Evolutionary conservation across 202 grass and related monocot genomes (phyloP), one percentile per base, ranked within the genome.

Genomic region (Setaria italica): DNA sequence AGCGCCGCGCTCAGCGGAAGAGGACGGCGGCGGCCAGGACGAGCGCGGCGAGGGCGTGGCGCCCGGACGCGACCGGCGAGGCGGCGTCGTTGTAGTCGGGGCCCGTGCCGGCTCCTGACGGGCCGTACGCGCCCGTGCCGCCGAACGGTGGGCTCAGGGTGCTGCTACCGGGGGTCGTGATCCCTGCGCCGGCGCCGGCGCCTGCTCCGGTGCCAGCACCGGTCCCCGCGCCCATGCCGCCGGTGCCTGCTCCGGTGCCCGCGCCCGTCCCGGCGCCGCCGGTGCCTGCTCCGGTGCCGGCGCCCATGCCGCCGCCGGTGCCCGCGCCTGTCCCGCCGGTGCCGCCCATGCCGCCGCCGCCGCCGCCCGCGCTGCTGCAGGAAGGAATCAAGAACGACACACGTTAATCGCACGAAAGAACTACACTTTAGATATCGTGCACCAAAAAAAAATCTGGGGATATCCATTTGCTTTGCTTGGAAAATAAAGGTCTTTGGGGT

Each of bases 101-200:
- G 25, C 25, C 89, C 0, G 73, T 73, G 76, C 82, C 67, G 68
- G 30, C 25, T 11, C 80, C 85, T 0, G 89, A 71, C 1, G 89
- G 89, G 30, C 89, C 89, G 71, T 88, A 91, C 1, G 85, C 89
- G 77, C 72, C 72, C 17, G 72, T 35, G 72, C 85, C 56, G 47
- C 81, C 81, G 39, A 91, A 87, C 5, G 89, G 85, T 29, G 86
- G 86, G 80, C 66, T 84, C 80, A 88, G 16, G 57, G 66, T 15
- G 70, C 71, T 62, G 62, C 63, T 69, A 0, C 89, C 89, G 0
- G 85, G 80, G 11, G 49, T 72, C 1, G 59, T 79, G 47, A 67
- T 57, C 0, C 85, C 77, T 0, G 81, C 16, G 10, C 85, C 81
- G 0, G 80, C 12, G 0, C 68, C 67, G 1, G 77, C 11, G 25